These are phyloP conservation scores for Suillus luteus DNA, from an alignment of 768 basidiomycete species.

Conservation along the genomic window DNA sequence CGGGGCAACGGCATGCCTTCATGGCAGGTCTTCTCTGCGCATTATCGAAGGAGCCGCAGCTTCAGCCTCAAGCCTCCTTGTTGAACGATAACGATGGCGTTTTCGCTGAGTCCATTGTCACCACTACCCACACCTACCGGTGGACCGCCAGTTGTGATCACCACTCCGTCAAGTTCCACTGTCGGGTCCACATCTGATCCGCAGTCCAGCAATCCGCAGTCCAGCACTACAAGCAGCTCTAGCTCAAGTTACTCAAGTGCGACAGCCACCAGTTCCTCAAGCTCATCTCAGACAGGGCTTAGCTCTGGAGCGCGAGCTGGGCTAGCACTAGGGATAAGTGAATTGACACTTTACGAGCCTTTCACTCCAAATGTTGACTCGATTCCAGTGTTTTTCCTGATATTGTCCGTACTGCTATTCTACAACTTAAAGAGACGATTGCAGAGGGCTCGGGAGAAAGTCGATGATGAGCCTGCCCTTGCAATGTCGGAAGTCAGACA, in stretches of 20 bases:
- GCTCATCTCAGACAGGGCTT: slow-evolving; percentile 8
- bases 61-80: not conserved
- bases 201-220: not conserved
- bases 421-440: slow-evolving; percentile 13
- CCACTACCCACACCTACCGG: not conserved
- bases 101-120: not conserved
- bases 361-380: not conserved
- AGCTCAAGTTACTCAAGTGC: slow-evolving; percentile 2
- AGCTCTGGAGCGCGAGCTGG: slow-evolving; percentile 26
- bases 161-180: not conserved
- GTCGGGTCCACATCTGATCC: not conserved
- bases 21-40: not conserved
- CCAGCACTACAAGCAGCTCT: slow-evolving; percentile 4
- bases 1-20: not conserved
- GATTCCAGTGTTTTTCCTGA: slow-evolving; percentile 12
- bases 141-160: not conserved
- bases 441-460: slow-evolving; percentile 9
- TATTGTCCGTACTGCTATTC: slow-evolving; percentile 6
- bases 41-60: not conserved
- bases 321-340: slow-evolving; percentile 29
- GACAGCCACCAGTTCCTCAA: slow-evolving; percentile 8
- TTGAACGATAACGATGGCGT: not conserved
- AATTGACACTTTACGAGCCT: slow-evolving; percentile 8
- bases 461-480: not conserved
- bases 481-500: slow-evolving; percentile 7